Conservation (phyloP, 441 rosid genomes). For the Populus hybrid region DNA sequence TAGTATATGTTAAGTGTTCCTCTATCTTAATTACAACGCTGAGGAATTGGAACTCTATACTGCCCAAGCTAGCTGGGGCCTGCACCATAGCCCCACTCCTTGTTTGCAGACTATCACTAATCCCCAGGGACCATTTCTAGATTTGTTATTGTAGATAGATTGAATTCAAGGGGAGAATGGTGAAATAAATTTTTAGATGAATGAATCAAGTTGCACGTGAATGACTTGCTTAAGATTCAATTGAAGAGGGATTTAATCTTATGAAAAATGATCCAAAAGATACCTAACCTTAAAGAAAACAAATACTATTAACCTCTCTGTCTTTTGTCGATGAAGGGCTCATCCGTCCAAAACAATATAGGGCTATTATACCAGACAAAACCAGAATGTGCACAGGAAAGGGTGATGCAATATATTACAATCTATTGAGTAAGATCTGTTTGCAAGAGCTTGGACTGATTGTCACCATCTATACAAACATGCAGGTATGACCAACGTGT, state of each 20-base stretch:
- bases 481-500: constrained; percentile 86
- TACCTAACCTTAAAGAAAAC: neutral
- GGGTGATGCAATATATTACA: neutral
- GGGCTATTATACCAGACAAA: too few species aligned
- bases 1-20: neutral
- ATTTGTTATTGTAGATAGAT: neutral
- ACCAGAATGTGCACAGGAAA: too few species aligned
- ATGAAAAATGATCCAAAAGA: neutral
- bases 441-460: neutral
- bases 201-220: neutral
- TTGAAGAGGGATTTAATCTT: neutral
- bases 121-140: neutral
- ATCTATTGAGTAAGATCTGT: neutral
- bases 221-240: neutral
- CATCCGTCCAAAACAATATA: neutral
- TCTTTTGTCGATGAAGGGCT: neutral
- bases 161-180: neutral
- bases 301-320: neutral
- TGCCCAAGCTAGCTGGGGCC: neutral
- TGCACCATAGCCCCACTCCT: neutral
- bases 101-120: neutral
- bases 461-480: neutral
- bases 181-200: neutral
- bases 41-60: neutral
- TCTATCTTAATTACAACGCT: neutral